These are phyloP conservation scores for Aspergillus melleus DNA, from an alignment of 2,329 filamentous ascomycete genomes.

Conservation along the genomic window DNA sequence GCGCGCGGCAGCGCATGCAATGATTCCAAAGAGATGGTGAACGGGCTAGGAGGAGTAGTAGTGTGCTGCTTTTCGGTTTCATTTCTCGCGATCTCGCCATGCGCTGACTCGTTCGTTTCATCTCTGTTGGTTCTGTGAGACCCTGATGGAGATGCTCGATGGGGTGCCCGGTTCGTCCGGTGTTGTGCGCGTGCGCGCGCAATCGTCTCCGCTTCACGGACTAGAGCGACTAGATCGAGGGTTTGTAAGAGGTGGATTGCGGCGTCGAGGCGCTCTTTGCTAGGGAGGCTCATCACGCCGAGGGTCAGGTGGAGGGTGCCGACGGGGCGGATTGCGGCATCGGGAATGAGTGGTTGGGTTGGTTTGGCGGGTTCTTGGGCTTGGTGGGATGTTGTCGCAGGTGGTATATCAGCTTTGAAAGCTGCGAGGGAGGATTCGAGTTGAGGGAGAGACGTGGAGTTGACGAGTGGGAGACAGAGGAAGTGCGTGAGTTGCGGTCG, in stretches of 20 bases:
- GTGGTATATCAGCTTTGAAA: conserved; percentile 61
- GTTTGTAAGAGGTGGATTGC: conserved; percentile 48
- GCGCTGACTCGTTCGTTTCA: not conserved
- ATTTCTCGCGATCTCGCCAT: too few relatives aligned
- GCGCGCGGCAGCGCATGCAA: conserved; percentile 39
- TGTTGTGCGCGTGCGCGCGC: conserved; percentile 5
- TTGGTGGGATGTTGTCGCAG: not conserved
- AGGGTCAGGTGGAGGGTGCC: conserved; percentile 84
- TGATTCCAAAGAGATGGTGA: conserved; percentile 47
- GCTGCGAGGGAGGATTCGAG: conserved; percentile 61
- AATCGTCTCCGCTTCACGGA: conserved; percentile 36
- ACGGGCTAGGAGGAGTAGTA: conserved; percentile 17
- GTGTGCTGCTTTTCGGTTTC: too few relatives aligned
- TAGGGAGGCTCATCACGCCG: conserved; percentile 75
- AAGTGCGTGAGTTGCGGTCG: conserved; percentile 47
- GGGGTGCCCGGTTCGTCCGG: too few relatives aligned
- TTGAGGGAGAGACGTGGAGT: conserved; percentile 59
- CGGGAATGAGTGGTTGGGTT: conserved; percentile 52
- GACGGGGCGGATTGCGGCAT: conserved; percentile 69
- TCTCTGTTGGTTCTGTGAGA: not conserved
- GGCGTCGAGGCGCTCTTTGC: conserved; percentile 48
- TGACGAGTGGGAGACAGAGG: conserved; percentile 61
- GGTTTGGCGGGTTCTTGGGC: conserved; percentile 12
- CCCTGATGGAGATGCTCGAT: too few relatives aligned
- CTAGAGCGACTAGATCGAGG: conserved; percentile 45